phyloP scores from a whole-genome alignment of 2,329 filamentous ascomycete genomes.

The Fusarium hostae region DNA sequence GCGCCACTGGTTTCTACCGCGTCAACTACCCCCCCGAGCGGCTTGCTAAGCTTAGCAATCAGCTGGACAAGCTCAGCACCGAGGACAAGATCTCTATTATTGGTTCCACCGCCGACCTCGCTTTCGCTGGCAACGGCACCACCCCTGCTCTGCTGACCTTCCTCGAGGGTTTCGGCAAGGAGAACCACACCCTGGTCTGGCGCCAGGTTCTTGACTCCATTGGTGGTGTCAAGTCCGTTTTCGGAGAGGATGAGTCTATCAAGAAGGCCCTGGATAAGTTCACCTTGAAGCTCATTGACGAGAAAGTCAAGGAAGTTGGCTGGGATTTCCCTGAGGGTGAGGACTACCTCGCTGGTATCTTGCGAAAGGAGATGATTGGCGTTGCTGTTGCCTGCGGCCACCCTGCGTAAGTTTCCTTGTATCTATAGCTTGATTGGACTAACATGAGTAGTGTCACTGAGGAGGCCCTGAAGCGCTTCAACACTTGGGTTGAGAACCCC shows the following conservation, averaged over 20 bases:
- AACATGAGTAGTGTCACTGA: constrained; percentile 65
- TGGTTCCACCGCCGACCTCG: constrained; percentile 88
- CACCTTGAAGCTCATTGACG: constrained; percentile 78
- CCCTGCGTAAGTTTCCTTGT: constrained; percentile 65
- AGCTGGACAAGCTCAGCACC: constrained; percentile 79
- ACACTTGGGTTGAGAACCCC: constrained; percentile 77
- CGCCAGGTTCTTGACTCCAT: constrained; percentile 83
- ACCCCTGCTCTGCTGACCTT: constrained; percentile 86
- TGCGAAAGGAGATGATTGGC: constrained; percentile 83
- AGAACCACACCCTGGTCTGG: constrained; percentile 90
- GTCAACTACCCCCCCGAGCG: constrained; percentile 92
- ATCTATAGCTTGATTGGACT: constrained; percentile 27
- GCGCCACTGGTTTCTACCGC: constrained; percentile 88
- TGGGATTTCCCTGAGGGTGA: constrained; percentile 86
- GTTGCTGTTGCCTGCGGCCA: constrained; percentile 82
- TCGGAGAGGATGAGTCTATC: constrained; percentile 78
- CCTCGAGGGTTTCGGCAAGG: constrained; percentile 82
- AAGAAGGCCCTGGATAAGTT: constrained; percentile 81
- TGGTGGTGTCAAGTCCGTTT: constrained; percentile 82
- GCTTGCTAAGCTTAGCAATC: constrained; percentile 80
- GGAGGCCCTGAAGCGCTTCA: constrained; percentile 83
- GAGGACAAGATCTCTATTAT: constrained; percentile 95
- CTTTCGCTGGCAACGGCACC: constrained; percentile 85
- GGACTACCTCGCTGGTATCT: constrained; percentile 82
- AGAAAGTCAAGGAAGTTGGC: constrained; percentile 81